These are phyloP conservation scores for Metarhizium humberi DNA, from an alignment of 2,329 filamentous ascomycete genomes.

Conservation along the genomic window DNA sequence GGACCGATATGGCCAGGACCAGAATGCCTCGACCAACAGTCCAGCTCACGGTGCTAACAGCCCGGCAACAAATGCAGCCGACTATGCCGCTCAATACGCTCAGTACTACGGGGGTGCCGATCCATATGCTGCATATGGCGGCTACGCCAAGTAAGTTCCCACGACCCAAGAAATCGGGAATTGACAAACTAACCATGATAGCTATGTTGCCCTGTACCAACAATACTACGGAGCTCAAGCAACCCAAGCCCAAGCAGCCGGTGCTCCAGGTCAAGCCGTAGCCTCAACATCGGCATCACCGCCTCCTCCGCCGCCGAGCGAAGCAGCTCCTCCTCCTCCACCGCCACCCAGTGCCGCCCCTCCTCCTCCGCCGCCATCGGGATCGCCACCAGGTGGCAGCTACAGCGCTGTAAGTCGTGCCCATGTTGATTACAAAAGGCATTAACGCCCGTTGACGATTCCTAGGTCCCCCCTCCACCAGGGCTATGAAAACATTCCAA, in stretches of 20 bases:
- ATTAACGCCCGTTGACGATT: neutral
- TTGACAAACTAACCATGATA: constrained; percentile 16
- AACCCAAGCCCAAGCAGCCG: constrained; percentile 33
- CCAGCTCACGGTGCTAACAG: constrained; percentile 21
- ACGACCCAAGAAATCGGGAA: neutral
- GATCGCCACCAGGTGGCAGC: constrained; percentile 41
- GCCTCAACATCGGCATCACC: constrained; percentile 41
- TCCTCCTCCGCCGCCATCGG: constrained; percentile 39
- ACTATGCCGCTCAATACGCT: constrained; percentile 75
- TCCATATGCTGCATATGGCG: constrained; percentile 85
- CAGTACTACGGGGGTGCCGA: constrained; percentile 71
- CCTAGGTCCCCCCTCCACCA: constrained; percentile 45
- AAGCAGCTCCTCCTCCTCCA: constrained; percentile 55
- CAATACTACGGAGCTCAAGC: constrained; percentile 50
- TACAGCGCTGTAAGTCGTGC: constrained; percentile 55
- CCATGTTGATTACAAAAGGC: neutral
- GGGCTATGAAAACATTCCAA: constrained; percentile 31
- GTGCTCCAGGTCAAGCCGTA: constrained; percentile 32
- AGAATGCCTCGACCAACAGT: constrained; percentile 23
- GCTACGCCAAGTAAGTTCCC: constrained; percentile 61
- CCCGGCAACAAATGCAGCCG: constrained; percentile 24
- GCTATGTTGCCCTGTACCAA: constrained; percentile 63
- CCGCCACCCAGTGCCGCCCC: constrained; percentile 33
- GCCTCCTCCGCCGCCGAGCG: constrained; percentile 49
- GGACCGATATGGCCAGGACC: constrained; percentile 19